Evolutionary conservation across 768 basidiomycete species (phyloP).

Genomic region (Boletus pseudo-olivaceus): DNA sequence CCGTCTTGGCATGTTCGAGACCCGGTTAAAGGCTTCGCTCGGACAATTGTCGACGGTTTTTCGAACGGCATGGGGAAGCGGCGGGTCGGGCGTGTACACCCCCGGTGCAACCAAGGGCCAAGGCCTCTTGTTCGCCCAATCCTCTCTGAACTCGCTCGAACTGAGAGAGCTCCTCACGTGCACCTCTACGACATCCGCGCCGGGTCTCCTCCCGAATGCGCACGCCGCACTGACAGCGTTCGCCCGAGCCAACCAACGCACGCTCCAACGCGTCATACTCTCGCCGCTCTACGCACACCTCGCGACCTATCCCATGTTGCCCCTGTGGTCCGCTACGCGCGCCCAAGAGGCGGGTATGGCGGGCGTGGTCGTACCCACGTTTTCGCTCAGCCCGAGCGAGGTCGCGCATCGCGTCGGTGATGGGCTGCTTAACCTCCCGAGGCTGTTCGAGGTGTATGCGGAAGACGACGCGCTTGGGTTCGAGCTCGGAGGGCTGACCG

Average conservation of each 20-base stretch:
- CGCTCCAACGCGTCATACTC: conserved; percentile 80
- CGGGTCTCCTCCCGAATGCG: conserved; percentile 50
- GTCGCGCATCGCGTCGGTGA: conserved; percentile 87
- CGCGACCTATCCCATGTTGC: conserved; percentile 58
- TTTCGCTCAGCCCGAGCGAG: conserved; percentile 90
- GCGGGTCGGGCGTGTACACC: conserved; percentile 48
- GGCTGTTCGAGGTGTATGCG: conserved; percentile 92
- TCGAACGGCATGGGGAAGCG: conserved; percentile 49
- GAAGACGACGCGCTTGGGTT: conserved; percentile 89
- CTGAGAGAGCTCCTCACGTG: conserved; percentile 42
- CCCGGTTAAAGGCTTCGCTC: conserved; percentile 57
- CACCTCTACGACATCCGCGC: conserved; percentile 15
- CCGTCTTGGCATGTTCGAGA: conserved; percentile 65
- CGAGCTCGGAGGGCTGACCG: conserved; percentile 78
- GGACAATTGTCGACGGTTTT: conserved; percentile 59
- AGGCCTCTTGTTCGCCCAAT: conserved; percentile 75
- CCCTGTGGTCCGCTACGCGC: conserved; percentile 60
- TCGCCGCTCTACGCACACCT: conserved; percentile 78
- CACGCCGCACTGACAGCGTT: conserved; percentile 58
- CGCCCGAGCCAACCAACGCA: conserved; percentile 69
- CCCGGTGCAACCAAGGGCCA: conserved; percentile 63
- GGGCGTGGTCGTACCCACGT: conserved; percentile 69
- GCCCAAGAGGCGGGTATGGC: conserved; percentile 32
- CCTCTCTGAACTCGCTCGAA: conserved; percentile 77
- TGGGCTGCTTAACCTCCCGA: conserved; percentile 88